Conservation (phyloP, 306 rosid species). For the Dryas octopetala region DNA sequence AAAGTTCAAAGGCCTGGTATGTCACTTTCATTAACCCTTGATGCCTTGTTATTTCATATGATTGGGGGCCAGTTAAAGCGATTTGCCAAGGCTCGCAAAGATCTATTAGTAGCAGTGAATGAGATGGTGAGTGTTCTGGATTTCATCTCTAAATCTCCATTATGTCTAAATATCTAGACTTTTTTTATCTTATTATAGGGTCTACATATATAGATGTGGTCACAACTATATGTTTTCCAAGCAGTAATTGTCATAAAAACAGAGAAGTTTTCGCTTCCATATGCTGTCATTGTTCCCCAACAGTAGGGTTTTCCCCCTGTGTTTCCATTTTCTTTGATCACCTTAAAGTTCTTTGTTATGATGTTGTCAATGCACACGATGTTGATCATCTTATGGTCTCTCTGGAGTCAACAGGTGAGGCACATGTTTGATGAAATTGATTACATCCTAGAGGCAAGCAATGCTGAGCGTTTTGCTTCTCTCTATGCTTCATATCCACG, state of each 20-base stretch:
- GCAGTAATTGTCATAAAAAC: neutral
- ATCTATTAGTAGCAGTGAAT: constrained; percentile 90
- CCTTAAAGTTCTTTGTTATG: constrained; percentile 3
- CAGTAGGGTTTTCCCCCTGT: neutral
- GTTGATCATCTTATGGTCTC: neutral
- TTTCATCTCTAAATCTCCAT: constrained; percentile 1
- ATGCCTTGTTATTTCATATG: constrained; percentile 93
- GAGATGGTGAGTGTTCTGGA: constrained; percentile 70
- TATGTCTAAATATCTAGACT: neutral
- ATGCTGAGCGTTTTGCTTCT: constrained; percentile 89
- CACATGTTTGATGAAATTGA: constrained; percentile 99
- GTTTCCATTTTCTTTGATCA: neutral
- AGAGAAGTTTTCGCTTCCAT: neutral
- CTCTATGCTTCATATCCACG: constrained; percentile 64
- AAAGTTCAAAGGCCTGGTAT: constrained; percentile 98
- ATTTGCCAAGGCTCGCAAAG: constrained; percentile 88
- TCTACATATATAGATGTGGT: neutral
- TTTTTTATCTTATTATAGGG: neutral
- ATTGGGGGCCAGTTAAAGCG: constrained; percentile 90
- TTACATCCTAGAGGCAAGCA: constrained; percentile 82
- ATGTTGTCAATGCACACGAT: constrained; percentile 21
- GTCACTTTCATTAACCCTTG: constrained; percentile 88
- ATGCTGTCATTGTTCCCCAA: neutral
- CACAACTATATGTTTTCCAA: neutral
- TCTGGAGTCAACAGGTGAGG: constrained; percentile 70